These are phyloP conservation scores for Myrica gale DNA, from an alignment of 306 rosid species.

Conservation along the genomic window DNA sequence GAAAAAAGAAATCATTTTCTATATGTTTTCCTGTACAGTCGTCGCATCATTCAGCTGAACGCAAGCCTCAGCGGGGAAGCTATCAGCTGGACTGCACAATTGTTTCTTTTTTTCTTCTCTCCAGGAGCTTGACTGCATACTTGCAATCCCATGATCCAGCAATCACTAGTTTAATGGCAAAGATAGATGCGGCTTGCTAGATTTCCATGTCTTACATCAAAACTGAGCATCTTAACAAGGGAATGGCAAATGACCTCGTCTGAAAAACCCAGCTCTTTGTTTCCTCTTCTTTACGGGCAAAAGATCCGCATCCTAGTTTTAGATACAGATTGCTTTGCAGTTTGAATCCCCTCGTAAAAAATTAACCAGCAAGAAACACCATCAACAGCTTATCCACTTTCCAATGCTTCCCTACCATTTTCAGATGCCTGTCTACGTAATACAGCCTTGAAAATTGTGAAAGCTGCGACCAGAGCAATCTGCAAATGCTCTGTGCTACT, in stretches of 20 bases:
- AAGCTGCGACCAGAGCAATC: constrained; percentile 61
- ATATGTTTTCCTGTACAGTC: constrained; percentile 41
- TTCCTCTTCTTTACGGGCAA: constrained; percentile 2
- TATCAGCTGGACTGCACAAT: constrained; percentile 6
- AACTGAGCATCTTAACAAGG: constrained; percentile 26
- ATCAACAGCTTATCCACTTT: constrained; percentile 30
- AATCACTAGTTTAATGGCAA: constrained; percentile 19
- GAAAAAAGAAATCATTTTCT: neutral
- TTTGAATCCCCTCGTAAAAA: constrained; percentile 25
- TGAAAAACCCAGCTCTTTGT: constrained; percentile 9
- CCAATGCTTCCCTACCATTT: constrained; percentile 29
- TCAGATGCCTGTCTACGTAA: constrained; percentile 39
- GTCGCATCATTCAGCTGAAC: constrained; percentile 28
- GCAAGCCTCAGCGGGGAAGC: constrained; percentile 29
- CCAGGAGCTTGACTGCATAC: neutral
- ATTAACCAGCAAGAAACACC: constrained; percentile 3
- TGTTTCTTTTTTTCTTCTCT: too few species aligned
- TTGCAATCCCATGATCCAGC: constrained; percentile 17
- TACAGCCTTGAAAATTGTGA: constrained; percentile 61
- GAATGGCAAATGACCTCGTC: constrained; percentile 22
- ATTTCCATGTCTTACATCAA: constrained; percentile 25
- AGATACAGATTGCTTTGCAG: constrained; percentile 26
- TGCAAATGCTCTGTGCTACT: constrained; percentile 86
- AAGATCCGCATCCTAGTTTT: constrained; percentile 21
- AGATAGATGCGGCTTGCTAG: constrained; percentile 29